Base-by-base conservation (phyloP, 345 rosid species). In the Hypericum perforatum region DNA sequence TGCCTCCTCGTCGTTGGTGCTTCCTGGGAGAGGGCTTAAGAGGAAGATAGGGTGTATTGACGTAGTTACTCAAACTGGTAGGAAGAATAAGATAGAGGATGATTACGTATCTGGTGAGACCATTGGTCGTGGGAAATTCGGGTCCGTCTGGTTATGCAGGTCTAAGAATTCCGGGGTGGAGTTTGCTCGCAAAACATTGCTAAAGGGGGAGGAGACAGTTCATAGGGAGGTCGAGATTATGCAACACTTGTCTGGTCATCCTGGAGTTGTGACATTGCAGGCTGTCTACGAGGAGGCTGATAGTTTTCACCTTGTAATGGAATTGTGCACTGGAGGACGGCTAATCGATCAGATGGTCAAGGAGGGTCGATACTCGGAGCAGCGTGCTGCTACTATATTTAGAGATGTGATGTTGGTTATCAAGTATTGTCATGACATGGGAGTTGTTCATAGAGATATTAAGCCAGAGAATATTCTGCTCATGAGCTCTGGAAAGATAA, bases 21-120 rank as follows among this genome's bases (percentile, higher is more conserved):
- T 78, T 5, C 72, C 89, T 0, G 95, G 92, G 29, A 80, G 96
- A 73, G 96, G 98, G 44, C 70, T 91, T 44, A 91, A 87, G 80
- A 84, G 98, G 78, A 91, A 91, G 89, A 82, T 91, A 39, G 98
- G 96, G 37, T 91, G 98, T 64, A 85, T 91, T 52, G 98, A 85
- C 66, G 72, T 70, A 46, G 80, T 81, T 16, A 91, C 95, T 1
- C 89, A 59, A 69, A 78, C 76, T 50, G 95, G 92, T 40, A 70
- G 96, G 68, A 85, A 81, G 77, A 91, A 87, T 11, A 87, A 78
- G 73, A 74, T 91, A 8, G 80, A 77, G 16, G 95, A 85, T 67
- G 95, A 87, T 43, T 81, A 84, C 73, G 70, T 63, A 56, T 64
- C 60, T n/a, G 89, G 89, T 45, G 71, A 46, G 6, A 59, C 71